A percentile compares a stretch with the other conserved stretches of the same genome.
Evolutionary conservation across 2,329 filamentous ascomycete genomes (phyloP).

Genomic region (Hypoxylon sp.): DNA sequence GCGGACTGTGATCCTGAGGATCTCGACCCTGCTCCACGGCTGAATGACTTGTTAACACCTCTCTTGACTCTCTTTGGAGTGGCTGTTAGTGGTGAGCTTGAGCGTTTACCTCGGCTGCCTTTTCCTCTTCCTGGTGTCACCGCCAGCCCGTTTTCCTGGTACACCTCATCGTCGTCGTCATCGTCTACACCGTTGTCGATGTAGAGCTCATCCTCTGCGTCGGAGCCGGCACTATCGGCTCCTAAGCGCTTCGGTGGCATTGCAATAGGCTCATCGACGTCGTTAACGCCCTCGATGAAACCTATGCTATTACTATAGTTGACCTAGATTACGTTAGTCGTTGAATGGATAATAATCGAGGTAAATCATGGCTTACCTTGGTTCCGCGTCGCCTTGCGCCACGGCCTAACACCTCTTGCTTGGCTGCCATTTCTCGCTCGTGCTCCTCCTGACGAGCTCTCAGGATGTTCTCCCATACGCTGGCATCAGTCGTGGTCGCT

Average conservation of each 20-base stretch:
- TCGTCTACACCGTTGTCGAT: conserved; percentile 48
- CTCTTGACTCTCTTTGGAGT: conserved; percentile 36
- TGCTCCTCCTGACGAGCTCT: conserved; percentile 85
- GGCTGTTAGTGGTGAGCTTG: conserved; percentile 11
- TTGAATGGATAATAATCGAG: conserved; percentile 46
- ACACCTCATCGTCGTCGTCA: conserved; percentile 39
- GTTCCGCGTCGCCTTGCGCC: conserved; percentile 78
- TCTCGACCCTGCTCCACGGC: conserved; percentile 23
- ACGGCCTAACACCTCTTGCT: conserved; percentile 84
- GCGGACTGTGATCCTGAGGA: not conserved
- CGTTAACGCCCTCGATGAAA: conserved; percentile 51
- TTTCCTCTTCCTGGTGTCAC: conserved; percentile 27
- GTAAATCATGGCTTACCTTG: conserved; percentile 58
- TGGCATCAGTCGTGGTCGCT: conserved; percentile 69
- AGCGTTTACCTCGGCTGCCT: conserved; percentile 48
- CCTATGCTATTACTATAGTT: conserved; percentile 62
- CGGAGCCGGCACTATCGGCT: conserved; percentile 48
- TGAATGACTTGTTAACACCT: conserved; percentile 44
- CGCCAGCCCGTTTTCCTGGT: conserved; percentile 5
- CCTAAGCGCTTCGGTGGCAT: conserved; percentile 46
- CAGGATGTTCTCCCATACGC: conserved; percentile 92
- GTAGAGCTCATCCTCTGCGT: conserved; percentile 51
- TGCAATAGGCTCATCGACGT: conserved; percentile 29
- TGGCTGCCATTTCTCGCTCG: conserved; percentile 76
- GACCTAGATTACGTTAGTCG: conserved; percentile 52